Percentiles rank a stretch among this genome's conserved stretches.
These are phyloP conservation scores for Hordeum pubiflorum DNA, from an alignment of 202 grass and related monocot genomes.

Conservation along the genomic window DNA sequence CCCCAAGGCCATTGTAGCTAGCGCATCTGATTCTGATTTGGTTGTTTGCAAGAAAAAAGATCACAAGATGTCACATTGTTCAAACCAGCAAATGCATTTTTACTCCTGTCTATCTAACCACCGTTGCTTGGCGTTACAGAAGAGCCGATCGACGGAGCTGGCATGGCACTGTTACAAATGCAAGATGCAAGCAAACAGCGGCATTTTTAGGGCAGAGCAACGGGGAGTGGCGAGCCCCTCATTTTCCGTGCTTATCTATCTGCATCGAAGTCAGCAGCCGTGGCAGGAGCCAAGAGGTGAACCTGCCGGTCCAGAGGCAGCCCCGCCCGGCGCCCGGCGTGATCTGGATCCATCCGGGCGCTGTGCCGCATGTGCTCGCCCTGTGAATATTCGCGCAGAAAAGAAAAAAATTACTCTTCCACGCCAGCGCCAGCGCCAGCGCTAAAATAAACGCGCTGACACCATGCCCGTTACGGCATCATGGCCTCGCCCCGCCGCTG, in stretches of 20 bases:
- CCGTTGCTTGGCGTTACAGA: background rate
- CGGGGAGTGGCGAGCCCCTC: background rate
- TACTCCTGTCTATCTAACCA: too few relatives aligned
- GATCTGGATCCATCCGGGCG: conserved; percentile 33
- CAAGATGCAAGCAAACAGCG: background rate
- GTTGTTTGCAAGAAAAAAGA: background rate
- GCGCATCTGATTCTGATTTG: background rate
- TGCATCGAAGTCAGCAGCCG: conserved; percentile 39
- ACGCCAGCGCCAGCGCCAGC: too few relatives aligned
- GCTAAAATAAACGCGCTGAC: background rate
- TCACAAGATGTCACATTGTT: background rate
- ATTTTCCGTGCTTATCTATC: conserved; percentile 17
- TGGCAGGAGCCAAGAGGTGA: background rate
- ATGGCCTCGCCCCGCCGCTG: background rate
- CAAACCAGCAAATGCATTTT: background rate
- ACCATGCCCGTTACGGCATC: conserved; percentile 7
- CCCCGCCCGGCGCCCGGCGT: background rate
- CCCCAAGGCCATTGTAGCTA: background rate
- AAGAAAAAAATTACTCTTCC: background rate
- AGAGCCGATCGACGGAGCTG: background rate
- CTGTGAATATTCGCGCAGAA: conserved; percentile 31
- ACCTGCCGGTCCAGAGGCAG: background rate
- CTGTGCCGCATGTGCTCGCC: conserved; percentile 53
- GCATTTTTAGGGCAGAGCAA: conserved; percentile 33
- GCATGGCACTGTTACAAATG: background rate